Evolutionary conservation across 768 basidiomycete species (phyloP).

Genomic region (Termitomyces sp.): DNA sequence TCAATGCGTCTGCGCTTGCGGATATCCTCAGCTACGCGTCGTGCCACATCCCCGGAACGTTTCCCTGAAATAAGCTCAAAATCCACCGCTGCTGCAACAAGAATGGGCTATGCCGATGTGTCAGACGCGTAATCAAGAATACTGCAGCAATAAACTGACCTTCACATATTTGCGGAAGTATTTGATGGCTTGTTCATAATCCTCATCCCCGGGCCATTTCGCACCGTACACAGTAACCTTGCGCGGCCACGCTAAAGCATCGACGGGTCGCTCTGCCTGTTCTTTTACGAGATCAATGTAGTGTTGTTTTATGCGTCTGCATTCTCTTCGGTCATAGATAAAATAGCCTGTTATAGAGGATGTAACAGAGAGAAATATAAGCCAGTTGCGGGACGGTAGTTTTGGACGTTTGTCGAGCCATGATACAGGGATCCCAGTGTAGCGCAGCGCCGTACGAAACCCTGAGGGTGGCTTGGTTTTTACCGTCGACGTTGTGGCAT

Average conservation of each 20-base stretch:
- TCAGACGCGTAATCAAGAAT: conserved; percentile 6
- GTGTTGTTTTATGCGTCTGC: conserved; percentile 66
- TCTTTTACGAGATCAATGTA: conserved; percentile 79
- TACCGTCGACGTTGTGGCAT: conserved; percentile 15
- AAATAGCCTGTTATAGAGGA: conserved; percentile 67
- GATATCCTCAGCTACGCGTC: conserved; percentile 67
- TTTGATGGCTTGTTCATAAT: conserved; percentile 73
- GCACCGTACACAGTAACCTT: conserved; percentile 83
- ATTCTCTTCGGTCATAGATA: conserved; percentile 82
- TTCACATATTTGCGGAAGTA: conserved; percentile 98
- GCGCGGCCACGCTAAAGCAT: conserved; percentile 60
- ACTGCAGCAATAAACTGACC: conserved; percentile 42
- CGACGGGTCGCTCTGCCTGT: conserved; percentile 63
- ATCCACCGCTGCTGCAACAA: conserved; percentile 93
- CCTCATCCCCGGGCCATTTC: conserved; percentile 95
- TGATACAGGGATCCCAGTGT: conserved; percentile 64
- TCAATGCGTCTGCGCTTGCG: conserved; percentile 63
- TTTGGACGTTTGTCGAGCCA: conserved; percentile 83
- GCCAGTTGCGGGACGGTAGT: conserved; percentile 90
- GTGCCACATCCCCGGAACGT: conserved; percentile 81
- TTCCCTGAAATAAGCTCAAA: conserved; percentile 80
- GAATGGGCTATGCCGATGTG: conserved; percentile 60
- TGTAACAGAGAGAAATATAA: conserved; percentile 82
- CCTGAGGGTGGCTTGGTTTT: conserved; percentile 37
- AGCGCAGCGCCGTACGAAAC: conserved; percentile 53